Evolutionary conservation across 192 early-diverging fungal genomes (phyloP), one percentile per base, ranked within the genome.

Genomic region (Coemansia sp.): DNA sequence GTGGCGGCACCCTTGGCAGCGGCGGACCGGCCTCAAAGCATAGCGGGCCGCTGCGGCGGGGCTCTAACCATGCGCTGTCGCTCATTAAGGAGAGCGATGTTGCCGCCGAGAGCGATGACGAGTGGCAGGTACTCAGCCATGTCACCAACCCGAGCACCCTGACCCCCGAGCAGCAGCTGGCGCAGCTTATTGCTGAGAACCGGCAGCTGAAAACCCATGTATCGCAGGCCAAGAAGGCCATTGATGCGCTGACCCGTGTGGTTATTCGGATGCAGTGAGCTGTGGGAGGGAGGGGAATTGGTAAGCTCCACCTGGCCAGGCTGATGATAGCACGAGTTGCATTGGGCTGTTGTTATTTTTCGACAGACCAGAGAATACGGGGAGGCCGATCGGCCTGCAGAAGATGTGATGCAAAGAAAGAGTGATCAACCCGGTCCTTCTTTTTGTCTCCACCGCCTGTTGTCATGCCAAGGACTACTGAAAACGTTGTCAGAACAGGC

Each of bases 181-280:
- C 20, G 5, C 26, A 39, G 2, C 44, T 76, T 6, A 23, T 30
- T 23, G 2, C 51, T 6, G 69, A 77, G 43, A 77, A 77, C 57
- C 35, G 44, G 12, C 66, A 63, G 36, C 63, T 80, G 23, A 14
- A 55, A 7, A 20, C 39, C 23, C 46, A 67, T 44, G 39, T 80
- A 33, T 20, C 46, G 39, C 38, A 44, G 51, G 62, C 68, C 10
- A 38, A 45, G 14, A n/a, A 35, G 20, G 69, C 73, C 23, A 34
- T 80, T 20, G 33, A 23, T 0, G 64, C 78, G 21, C 63, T 80
- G 23, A 61, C 70, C 6, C 64, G 71, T 8, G 34, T 77, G 34
- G 61, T 68, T 23, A 23, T 77, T 0, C 6, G 10, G 16, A 9
- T 53, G 51, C 21, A 6, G 48, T 49, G 48, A 49, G 48, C 48